Percentiles rank a stretch among this genome's conserved stretches.
These are phyloP conservation scores for Kodamaea laetipori DNA, from an alignment of 805 yeast genomes.

Conservation along the genomic window DNA sequence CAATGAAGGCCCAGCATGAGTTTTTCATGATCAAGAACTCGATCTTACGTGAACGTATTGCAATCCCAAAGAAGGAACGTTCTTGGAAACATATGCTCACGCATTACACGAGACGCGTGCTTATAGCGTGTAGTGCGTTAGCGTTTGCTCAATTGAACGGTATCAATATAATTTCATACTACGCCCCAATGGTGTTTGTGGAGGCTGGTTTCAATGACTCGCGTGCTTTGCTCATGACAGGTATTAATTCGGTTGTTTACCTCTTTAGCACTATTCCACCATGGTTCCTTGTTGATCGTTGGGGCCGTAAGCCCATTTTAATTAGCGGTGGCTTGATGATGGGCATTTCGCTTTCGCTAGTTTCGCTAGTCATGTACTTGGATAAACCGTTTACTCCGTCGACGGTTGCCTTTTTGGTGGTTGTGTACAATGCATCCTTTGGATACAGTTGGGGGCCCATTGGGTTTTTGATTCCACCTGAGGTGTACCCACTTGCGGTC, in stretches of 20 bases:
- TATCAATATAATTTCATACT: conserved; percentile 58
- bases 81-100: conserved; percentile 45
- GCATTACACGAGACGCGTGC: conserved; percentile 38
- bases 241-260: conserved; percentile 43
- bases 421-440: conserved; percentile 45
- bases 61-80: conserved; percentile 41
- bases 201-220: conserved; percentile 47
- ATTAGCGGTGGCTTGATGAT: conserved; percentile 43
- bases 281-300: conserved; percentile 47
- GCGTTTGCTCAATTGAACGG: conserved; percentile 54
- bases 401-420: conserved; percentile 42
- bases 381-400: conserved; percentile 37
- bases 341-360: conserved; percentile 37
- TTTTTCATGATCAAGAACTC: conserved; percentile 50
- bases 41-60: conserved; percentile 39
- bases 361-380: conserved; percentile 37
- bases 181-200: conserved; percentile 58
- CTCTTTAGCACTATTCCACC: conserved; percentile 45
- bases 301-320: conserved; percentile 49
- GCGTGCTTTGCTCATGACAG: conserved; percentile 47
- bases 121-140: conserved; percentile 45
- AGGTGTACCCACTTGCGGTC: conserved; percentile 45
- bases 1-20: conserved; percentile 41
- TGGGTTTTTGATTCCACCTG: conserved; percentile 47
- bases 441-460: conserved; percentile 52